phyloP scores from a whole-genome alignment of 495 filamentous ascomycete species.

The Penicillium turbatum region DNA sequence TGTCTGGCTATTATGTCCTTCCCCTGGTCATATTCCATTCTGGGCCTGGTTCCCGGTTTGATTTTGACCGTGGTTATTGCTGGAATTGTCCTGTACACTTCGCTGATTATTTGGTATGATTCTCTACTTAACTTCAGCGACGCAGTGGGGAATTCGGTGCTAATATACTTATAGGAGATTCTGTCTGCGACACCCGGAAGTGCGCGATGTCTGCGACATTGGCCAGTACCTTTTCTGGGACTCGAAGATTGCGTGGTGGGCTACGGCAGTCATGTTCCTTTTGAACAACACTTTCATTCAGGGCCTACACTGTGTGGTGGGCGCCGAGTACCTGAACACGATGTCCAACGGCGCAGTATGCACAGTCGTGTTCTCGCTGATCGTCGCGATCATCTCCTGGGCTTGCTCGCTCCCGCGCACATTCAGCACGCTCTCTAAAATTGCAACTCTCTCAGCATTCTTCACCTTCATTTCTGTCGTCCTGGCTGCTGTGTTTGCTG shows the following conservation, averaged over 20 bases:
- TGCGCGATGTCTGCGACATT: conserved; percentile 86
- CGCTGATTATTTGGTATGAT: conserved; percentile 68
- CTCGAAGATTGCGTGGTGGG: conserved; percentile 74
- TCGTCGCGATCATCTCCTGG: conserved; percentile 66
- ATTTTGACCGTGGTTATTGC: conserved; percentile 78
- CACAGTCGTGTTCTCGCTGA: conserved; percentile 68
- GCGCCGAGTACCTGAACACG: conserved; percentile 80
- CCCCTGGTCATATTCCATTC: conserved; percentile 80
- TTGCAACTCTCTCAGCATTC: conserved; percentile 70
- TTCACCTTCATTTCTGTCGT: conserved; percentile 86
- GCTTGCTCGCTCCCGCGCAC: conserved; percentile 76
- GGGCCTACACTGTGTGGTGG: conserved; percentile 74
- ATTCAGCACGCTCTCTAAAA: conserved; percentile 68
- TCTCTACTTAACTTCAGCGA: background rate
- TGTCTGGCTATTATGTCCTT: conserved; percentile 94
- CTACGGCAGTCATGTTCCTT: conserved; percentile 82
- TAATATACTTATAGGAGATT: conserved; percentile 56
- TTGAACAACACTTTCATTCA: conserved; percentile 89
- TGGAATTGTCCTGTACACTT: conserved; percentile 74
- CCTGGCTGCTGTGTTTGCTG: conserved; percentile 73
- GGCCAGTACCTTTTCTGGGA: conserved; percentile 84
- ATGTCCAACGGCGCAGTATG: conserved; percentile 62
- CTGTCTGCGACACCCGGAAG: conserved; percentile 79
- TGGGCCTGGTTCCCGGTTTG: conserved; percentile 81
- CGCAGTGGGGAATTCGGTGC: background rate